phyloP scores from a whole-genome alignment of 768 basidiomycete species.

The Lepiota venenata region DNA sequence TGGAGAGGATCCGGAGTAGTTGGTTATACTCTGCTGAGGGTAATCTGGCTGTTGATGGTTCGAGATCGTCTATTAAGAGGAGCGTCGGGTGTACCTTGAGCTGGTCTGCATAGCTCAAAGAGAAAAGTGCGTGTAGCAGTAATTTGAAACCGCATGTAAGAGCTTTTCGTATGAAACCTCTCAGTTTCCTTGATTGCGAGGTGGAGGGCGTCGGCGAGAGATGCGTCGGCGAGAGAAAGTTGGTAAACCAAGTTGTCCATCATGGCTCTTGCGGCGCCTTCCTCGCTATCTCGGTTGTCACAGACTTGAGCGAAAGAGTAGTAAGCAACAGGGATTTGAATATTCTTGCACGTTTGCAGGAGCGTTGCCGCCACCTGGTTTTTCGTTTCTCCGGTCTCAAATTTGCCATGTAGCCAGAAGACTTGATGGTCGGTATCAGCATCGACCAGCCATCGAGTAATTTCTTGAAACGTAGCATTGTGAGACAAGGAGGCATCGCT shows the following conservation, averaged over 20 bases:
- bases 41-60: neutral
- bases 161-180: neutral
- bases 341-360: neutral
- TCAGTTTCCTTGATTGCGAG: neutral
- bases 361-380: neutral
- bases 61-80: slow-evolving; percentile 5
- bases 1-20: neutral
- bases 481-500: neutral
- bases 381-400: neutral
- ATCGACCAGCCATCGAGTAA: slow-evolving; percentile 4
- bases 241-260: slow-evolving; percentile 2
- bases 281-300: neutral
- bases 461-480: neutral
- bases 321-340: slow-evolving; percentile 1
- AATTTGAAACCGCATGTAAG: neutral
- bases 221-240: neutral
- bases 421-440: neutral
- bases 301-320: neutral
- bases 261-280: neutral
- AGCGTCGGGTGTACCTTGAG: neutral
- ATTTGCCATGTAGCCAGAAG: neutral
- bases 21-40: neutral
- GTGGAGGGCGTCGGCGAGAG: neutral
- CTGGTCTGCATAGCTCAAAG: neutral
- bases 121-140: neutral